These are phyloP conservation scores for Colletotrichum magnum DNA, from an alignment of 2,329 filamentous ascomycete genomes.

Conservation along the genomic window DNA sequence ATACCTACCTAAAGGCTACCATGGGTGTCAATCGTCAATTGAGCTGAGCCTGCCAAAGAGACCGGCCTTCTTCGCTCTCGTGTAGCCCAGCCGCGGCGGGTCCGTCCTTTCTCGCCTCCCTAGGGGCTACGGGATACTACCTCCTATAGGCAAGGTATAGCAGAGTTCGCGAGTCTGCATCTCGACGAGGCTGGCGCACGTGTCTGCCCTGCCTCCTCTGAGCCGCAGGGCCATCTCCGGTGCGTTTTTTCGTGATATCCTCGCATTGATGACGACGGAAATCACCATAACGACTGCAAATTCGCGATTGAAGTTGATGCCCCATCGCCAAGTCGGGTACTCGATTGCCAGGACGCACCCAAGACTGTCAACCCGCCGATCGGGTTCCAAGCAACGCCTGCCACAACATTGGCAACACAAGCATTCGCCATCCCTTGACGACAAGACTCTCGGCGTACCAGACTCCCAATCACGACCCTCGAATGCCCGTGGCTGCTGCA, in stretches of 20 bases:
- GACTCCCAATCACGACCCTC: not conserved
- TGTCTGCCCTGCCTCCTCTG: not conserved
- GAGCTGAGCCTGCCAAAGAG: too few relatives aligned
- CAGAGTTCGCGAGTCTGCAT: not conserved
- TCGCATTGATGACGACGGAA: not conserved
- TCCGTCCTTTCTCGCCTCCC: too few relatives aligned
- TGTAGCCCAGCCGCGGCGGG: not conserved
- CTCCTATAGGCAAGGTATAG: too few relatives aligned
- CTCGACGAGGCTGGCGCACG: not conserved
- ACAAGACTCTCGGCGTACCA: constrained; percentile 28
- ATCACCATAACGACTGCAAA: not conserved
- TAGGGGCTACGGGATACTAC: too few relatives aligned
- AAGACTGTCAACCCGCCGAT: constrained; percentile 29
- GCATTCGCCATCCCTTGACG: constrained; percentile 10
- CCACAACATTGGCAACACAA: constrained; percentile 22
- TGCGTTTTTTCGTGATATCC: not conserved
- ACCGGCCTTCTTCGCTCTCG: not conserved
- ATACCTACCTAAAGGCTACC: too few relatives aligned
- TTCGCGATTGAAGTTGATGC: constrained; percentile 10
- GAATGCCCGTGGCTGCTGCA: constrained; percentile 14
- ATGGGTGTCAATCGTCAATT: too few relatives aligned
- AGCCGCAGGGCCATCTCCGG: not conserved
- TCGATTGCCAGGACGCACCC: constrained; percentile 34
- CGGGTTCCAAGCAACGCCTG: not conserved
- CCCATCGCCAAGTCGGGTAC: constrained; percentile 26